Base-by-base conservation (phyloP, 1,284 basidiomycete genomes). In the Ceraceosorus bombacis region DNA sequence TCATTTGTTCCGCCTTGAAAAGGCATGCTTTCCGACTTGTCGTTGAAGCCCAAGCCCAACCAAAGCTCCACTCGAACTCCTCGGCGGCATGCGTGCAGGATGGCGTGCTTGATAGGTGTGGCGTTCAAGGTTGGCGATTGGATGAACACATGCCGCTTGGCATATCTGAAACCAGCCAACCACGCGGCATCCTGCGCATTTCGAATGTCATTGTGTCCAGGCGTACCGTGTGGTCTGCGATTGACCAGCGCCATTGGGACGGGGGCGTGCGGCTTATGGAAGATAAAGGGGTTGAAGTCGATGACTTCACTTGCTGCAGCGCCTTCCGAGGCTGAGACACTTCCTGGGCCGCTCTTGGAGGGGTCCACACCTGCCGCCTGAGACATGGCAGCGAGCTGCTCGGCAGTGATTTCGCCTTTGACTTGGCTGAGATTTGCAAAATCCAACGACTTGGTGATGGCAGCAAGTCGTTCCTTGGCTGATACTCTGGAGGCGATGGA, bases 1-100 rank as follows among this genome's bases (percentile, higher is more conserved):
- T 88, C 86, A 74, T 89, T 89, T 15, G 85, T 89, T 0, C 88
- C 88, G 13, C 88, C 88, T 75, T 89, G 88, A 74, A 85, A 84
- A 0, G 88, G 88, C 59, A 89, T 82, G 65, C 81, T 82, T 74
- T 87, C 86, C 54, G 85, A 85, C 70, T 76, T 77, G 64, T 78
- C 76, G 60, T 78, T 78, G 61, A 78, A 78, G 9, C 77, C 76
- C n/a, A 74, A 51, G 76, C 82, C 63, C 39, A 84, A 67, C 73
- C 73, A 77, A 2, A 75, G 55, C 58, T 75, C 72, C 46, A 87
- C 85, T 55, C 83, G 81, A 7, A 89, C 82, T n/a, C 85, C 86
- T 46, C 85, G 79, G 37, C 84, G 80, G 6, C 69, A 72, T 65
- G 85, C 86, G 0, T 87, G 84, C 59, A 85, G 82, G 64, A 88